Evolutionary conservation across 2,329 filamentous ascomycete genomes (phyloP), one percentile per base, ranked within the genome.

Genomic region (Scorias spongiosa): DNA sequence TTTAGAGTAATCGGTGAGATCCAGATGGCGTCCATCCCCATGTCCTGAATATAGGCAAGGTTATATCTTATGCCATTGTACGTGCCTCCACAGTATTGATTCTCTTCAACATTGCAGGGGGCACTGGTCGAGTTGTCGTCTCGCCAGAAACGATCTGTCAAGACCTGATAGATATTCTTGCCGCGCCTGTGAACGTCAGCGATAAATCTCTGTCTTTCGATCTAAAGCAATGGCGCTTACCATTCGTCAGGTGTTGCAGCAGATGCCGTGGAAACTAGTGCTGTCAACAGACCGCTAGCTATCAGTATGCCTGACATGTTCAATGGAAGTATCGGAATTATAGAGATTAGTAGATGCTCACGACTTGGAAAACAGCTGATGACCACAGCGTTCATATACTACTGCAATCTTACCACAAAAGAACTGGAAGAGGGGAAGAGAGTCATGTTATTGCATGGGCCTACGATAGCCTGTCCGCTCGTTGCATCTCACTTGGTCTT

Each of bases 21-120:
- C 52, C 52, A 55, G 41, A 56, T 51, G 29, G 45, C 45, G 40
- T 47, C 45, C 28, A 68, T 68, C 1, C 65, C 65, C 28, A 68
- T 68, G 1, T 65, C 64, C 49, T 67, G 60, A 29, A 64, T 65
- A 45, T 65, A 65, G 46, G 62, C 59, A 39, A 65, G 47, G 10
- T 58, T 51, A 14, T 62, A 55, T 30, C 59, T 57, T 36, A 64
- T 59, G 2, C 62, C 63, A 37, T 55, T 52, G 55, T 57, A 64
- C 28, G 59, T 59, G 14, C 62, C 63, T 12, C 52, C 54, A 18
- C 54, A 58, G 46, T 36, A 36, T 15, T 36, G 11, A 9, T 36
- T 36, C 12, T 36, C 32, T 12, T 36, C 15, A 15, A 36, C 32
- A 9, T 36, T 36, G 15, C 32, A 36, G 5, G 32, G 32, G 3